Percentiles rank a stretch among this genome's conserved stretches.
Conservation (phyloP, 305 asterid species). For the Solanum hybrid region DNA sequence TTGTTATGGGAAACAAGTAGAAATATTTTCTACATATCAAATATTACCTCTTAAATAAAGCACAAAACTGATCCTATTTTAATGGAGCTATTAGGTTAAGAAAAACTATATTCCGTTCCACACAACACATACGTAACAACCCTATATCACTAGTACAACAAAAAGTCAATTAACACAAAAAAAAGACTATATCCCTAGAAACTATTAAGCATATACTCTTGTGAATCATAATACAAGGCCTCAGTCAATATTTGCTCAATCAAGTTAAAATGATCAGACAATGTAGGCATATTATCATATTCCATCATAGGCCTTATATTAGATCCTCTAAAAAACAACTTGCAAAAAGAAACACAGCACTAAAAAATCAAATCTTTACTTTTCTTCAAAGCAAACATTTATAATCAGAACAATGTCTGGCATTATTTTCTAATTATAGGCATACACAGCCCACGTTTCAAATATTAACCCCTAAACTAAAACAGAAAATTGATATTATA, state of each 20-base stretch:
- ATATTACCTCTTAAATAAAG: neutral
- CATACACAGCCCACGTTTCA: neutral
- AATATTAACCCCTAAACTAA: neutral
- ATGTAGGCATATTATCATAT: slow-evolving; percentile 1
- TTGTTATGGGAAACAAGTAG: neutral
- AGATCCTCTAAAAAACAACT: neutral
- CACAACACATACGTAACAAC: neutral
- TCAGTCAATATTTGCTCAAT: neutral
- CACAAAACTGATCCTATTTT: neutral
- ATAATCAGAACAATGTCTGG: neutral
- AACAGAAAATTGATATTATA: neutral
- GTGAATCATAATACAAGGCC: neutral
- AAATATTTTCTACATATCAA: neutral
- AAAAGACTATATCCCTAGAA: neutral
- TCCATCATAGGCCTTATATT: neutral
- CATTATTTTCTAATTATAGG: neutral
- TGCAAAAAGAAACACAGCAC: neutral
- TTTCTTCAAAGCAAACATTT: neutral
- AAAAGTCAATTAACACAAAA: neutral
- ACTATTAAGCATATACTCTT: neutral
- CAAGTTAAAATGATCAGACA: slow-evolving; percentile 1
- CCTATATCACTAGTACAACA: neutral
- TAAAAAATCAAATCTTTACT: neutral
- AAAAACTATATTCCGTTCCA: neutral
- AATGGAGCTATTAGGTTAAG: neutral